Evolutionary conservation across 1,284 basidiomycete species (phyloP).

Genomic region (Singerocomus inundabilis): DNA sequence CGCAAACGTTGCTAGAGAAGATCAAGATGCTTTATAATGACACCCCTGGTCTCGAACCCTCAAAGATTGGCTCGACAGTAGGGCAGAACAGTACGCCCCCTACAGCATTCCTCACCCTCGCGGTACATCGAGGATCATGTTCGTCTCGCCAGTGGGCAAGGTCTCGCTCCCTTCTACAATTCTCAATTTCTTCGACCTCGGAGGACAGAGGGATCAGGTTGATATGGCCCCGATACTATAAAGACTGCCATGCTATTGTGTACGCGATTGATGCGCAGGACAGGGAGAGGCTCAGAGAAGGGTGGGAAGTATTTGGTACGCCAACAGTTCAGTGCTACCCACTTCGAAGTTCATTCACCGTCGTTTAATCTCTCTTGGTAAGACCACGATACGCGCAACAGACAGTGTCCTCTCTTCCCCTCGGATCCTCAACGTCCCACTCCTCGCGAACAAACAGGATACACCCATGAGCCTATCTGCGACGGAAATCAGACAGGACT

Average conservation of each 20-base stretch:
- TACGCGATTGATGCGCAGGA: constrained; percentile 91
- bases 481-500: constrained; percentile 83
- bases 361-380: background rate
- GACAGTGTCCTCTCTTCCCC: constrained; percentile 83
- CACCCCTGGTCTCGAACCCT: constrained; percentile 77
- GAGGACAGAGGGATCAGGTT: constrained; percentile 88
- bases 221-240: constrained; percentile 93
- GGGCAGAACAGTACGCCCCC: constrained; percentile 84
- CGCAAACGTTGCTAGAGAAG: constrained; percentile 83
- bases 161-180: constrained; percentile 89
- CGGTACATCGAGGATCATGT: background rate
- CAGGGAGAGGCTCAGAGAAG: constrained; percentile 80
- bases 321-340: constrained; percentile 4
- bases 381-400: constrained; percentile 31
- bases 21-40: constrained; percentile 91
- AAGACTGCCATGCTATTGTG: constrained; percentile 91
- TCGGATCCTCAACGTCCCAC: constrained; percentile 82
- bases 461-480: constrained; percentile 75
- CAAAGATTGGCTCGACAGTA: constrained; percentile 91
- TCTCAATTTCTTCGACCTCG: constrained; percentile 92
- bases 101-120: background rate
- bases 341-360: constrained; percentile 11
- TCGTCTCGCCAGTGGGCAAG: constrained; percentile 63
- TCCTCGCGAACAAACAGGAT: constrained; percentile 94
- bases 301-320: constrained; percentile 94